phyloP scores from a whole-genome alignment of 805 yeast species.

The Wickerhamomyces queroliae region DNA sequence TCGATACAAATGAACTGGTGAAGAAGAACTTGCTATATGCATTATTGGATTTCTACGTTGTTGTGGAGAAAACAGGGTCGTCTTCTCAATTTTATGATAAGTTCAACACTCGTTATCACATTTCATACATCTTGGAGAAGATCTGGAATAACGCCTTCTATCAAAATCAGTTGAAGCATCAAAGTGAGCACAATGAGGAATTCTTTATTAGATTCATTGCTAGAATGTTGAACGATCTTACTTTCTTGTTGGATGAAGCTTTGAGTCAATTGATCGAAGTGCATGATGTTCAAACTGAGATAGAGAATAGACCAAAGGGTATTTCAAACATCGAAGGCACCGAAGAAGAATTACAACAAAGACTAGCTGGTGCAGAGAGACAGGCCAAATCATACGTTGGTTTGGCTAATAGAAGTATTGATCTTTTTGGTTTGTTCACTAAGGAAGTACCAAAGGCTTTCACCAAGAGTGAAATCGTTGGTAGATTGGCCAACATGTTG shows the following conservation, averaged over 20 bases:
- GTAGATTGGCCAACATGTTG: conserved; percentile 92
- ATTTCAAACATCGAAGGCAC: conserved; percentile 37
- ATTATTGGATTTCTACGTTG: conserved; percentile 83
- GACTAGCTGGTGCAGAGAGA: conserved; percentile 58
- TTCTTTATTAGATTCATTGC: conserved; percentile 93
- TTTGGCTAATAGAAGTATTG: conserved; percentile 76
- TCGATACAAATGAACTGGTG: conserved; percentile 59
- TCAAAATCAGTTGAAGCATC: conserved; percentile 60
- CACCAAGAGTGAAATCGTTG: conserved; percentile 83
- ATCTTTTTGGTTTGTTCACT: conserved; percentile 75
- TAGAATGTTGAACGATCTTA: conserved; percentile 89
- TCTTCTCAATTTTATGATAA: conserved; percentile 94
- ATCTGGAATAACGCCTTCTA: conserved; percentile 74
- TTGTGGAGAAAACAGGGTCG: conserved; percentile 94
- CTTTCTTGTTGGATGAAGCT: conserved; percentile 88
- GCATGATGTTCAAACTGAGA: conserved; percentile 66
- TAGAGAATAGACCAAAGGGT: conserved; percentile 39
- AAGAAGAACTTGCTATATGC: conserved; percentile 69
- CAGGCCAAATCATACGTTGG: conserved; percentile 81
- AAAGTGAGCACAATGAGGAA: conserved; percentile 63
- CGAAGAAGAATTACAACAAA: conserved; percentile 53
- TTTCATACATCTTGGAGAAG: conserved; percentile 75
- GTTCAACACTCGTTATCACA: conserved; percentile 84
- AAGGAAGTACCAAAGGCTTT: conserved; percentile 83
- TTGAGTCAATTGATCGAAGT: conserved; percentile 72